A percentile compares a stretch with the other conserved stretches of the same genome.
Conservation (phyloP, 2,329 filamentous ascomycete genomes). For the Calonectria leucothoes region DNA sequence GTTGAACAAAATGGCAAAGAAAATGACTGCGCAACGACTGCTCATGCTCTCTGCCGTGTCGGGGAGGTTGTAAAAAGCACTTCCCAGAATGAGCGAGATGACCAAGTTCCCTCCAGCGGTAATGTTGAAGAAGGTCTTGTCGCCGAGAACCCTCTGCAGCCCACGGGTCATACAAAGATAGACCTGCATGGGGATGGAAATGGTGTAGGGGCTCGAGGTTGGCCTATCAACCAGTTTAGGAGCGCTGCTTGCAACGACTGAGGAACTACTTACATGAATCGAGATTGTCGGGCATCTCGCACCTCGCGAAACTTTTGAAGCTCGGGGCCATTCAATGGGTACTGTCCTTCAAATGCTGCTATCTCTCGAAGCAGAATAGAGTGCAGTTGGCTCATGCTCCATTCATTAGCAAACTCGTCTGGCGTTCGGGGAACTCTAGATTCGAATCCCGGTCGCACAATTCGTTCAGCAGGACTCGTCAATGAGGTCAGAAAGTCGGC, state of each 20-base stretch:
- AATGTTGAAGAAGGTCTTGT: conserved; percentile 31
- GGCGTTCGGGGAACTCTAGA: conserved; percentile 45
- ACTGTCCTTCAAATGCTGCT: conserved; percentile 10
- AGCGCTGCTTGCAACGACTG: neutral
- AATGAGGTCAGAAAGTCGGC: conserved; percentile 72
- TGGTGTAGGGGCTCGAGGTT: conserved; percentile 52
- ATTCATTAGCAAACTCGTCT: conserved; percentile 49
- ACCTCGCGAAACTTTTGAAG: conserved; percentile 17
- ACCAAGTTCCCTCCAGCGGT: conserved; percentile 49
- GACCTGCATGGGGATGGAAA: conserved; percentile 59
- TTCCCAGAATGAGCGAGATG: conserved; percentile 62
- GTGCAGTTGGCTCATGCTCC: conserved; percentile 40
- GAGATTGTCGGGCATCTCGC: conserved; percentile 27
- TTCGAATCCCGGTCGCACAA: conserved; percentile 44
- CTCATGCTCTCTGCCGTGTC: conserved; percentile 55
- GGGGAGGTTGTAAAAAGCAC: conserved; percentile 60
- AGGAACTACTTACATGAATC: conserved; percentile 18
- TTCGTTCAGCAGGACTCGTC: conserved; percentile 50
- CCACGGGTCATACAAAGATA: conserved; percentile 51
- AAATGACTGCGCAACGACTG: conserved; percentile 58
- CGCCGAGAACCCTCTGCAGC: conserved; percentile 27
- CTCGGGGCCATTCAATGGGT: conserved; percentile 11
- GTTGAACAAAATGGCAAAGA: conserved; percentile 64
- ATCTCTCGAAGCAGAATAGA: conserved; percentile 12
- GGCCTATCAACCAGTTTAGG: conserved; percentile 20